A percentile compares a stretch with the other conserved stretches of the same genome.
phyloP scores from a whole-genome alignment of 2,329 filamentous ascomycete species.

The Neofusicoccum parvum region DNA sequence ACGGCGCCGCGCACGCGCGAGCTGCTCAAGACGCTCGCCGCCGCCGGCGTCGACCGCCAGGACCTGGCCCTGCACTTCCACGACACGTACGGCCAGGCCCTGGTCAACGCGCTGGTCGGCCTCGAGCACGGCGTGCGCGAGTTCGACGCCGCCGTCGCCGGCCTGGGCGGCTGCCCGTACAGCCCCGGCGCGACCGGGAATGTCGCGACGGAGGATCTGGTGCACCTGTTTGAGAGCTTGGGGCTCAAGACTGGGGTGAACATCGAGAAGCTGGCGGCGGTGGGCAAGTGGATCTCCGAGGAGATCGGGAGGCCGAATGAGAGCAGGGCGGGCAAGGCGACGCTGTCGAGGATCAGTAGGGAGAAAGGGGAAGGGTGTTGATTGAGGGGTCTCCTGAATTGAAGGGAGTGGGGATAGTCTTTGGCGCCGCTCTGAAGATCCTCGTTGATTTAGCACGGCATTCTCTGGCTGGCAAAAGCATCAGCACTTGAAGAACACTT shows the following conservation, averaged over 20 bases:
- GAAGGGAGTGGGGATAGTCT: not conserved
- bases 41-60: slow-evolving; percentile 68
- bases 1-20: slow-evolving; percentile 71
- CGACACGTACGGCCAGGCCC: slow-evolving; percentile 82
- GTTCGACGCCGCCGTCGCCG: slow-evolving; percentile 79
- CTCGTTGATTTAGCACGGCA: not conserved
- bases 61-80: slow-evolving; percentile 85
- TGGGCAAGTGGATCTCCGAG: slow-evolving; percentile 43
- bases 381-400: not conserved
- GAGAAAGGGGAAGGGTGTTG: slow-evolving; percentile 6
- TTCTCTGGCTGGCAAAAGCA: not conserved
- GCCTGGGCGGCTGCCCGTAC: slow-evolving; percentile 82
- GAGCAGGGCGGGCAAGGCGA: slow-evolving; percentile 36
- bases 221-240: slow-evolving; percentile 72
- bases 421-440: not conserved
- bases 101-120: slow-evolving; percentile 79
- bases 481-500: not conserved
- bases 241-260: slow-evolving; percentile 73
- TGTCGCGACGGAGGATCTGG: slow-evolving; percentile 80
- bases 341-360: slow-evolving; percentile 17
- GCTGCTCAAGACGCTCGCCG: slow-evolving; percentile 64
- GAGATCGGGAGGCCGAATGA: slow-evolving; percentile 40
- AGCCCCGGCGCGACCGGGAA: slow-evolving; percentile 85
- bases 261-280: slow-evolving; percentile 37
- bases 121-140: slow-evolving; percentile 76